These are phyloP conservation scores for Aurinia saxatilis DNA, from an alignment of 345 rosid genomes.

Conservation along the genomic window DNA sequence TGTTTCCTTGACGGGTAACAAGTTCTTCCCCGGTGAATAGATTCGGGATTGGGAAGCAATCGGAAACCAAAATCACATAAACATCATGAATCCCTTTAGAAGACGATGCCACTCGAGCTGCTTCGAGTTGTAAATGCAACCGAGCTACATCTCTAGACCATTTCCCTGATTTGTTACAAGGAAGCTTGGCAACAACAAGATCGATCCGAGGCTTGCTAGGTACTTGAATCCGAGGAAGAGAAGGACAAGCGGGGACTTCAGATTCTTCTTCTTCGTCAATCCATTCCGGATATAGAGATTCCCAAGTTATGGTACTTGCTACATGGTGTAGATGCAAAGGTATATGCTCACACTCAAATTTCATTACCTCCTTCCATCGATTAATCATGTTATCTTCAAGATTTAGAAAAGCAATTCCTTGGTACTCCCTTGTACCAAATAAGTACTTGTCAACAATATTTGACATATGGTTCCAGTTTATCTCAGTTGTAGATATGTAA, in stretches of 20 bases:
- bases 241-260: conserved; percentile 77
- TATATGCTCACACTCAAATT: conserved; percentile 56
- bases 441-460: conserved; percentile 40
- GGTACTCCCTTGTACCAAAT: conserved; percentile 39
- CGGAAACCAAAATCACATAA: conserved; percentile 56
- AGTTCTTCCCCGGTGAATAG: conserved; percentile 77
- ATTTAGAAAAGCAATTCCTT: conserved; percentile 69
- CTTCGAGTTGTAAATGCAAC: conserved; percentile 78
- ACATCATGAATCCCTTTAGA: conserved; percentile 67
- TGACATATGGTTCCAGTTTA: conserved; percentile 61
- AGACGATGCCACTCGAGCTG: conserved; percentile 73
- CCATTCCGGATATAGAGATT: conserved; percentile 83
- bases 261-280: conserved; percentile 88
- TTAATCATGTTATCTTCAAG: conserved; percentile 52
- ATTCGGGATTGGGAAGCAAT: conserved; percentile 75
- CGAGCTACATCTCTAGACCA: conserved; percentile 90
- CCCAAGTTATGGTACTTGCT: conserved; percentile 56
- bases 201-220: conserved; percentile 74
- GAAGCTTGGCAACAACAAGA: conserved; percentile 73
- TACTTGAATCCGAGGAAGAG: conserved; percentile 53
- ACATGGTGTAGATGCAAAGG: conserved; percentile 41
- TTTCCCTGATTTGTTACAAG: conserved; percentile 52
- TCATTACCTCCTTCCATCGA: conserved; percentile 44
- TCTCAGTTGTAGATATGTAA: conserved; percentile 44
- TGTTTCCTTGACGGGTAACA: conserved; percentile 41